Evolutionary conservation across 306 rosid genomes (phyloP).

Genomic region (Cicer bijugum): DNA sequence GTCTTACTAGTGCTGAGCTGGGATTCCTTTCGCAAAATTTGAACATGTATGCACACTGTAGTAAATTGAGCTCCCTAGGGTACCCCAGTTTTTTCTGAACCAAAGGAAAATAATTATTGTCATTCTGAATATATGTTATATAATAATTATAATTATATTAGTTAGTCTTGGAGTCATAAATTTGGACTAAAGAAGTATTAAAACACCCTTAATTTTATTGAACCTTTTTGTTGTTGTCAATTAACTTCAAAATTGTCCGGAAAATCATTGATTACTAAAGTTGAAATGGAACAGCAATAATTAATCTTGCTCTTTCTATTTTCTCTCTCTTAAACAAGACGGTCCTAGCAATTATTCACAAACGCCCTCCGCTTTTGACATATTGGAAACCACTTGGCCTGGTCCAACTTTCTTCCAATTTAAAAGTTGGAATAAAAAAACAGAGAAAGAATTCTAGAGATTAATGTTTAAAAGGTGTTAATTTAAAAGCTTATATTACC

Average conservation of each 20-base stretch:
- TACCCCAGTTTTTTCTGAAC: slow-evolving; percentile 33
- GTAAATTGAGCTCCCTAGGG: slow-evolving; percentile 28
- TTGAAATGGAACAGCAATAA: slow-evolving; percentile 37
- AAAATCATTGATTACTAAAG: slow-evolving; percentile 42
- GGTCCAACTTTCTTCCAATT: slow-evolving; percentile 19
- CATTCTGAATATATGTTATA: slow-evolving; percentile 44
- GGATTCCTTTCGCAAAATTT: slow-evolving; percentile 42
- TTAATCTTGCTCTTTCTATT: slow-evolving; percentile 25
- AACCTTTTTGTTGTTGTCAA: background rate
- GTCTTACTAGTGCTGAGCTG: slow-evolving; percentile 56
- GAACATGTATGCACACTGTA: slow-evolving; percentile 25
- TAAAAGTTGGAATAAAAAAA: background rate
- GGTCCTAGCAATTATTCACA: slow-evolving; percentile 40
- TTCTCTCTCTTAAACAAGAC: slow-evolving; percentile 23
- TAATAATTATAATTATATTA: background rate
- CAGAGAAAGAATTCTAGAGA: background rate
- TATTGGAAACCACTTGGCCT: background rate
- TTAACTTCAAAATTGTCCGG: slow-evolving; percentile 20
- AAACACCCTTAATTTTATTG: slow-evolving; percentile 18
- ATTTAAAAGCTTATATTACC: no score
- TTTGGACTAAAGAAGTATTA: slow-evolving; percentile 38
- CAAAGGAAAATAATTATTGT: slow-evolving; percentile 42
- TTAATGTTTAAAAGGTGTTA: no score
- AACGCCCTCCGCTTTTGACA: slow-evolving; percentile 28
- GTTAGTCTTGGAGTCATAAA: slow-evolving; percentile 48